Base-by-base conservation (phyloP, 1,139 yeast species). In the Candida sp. region DNA sequence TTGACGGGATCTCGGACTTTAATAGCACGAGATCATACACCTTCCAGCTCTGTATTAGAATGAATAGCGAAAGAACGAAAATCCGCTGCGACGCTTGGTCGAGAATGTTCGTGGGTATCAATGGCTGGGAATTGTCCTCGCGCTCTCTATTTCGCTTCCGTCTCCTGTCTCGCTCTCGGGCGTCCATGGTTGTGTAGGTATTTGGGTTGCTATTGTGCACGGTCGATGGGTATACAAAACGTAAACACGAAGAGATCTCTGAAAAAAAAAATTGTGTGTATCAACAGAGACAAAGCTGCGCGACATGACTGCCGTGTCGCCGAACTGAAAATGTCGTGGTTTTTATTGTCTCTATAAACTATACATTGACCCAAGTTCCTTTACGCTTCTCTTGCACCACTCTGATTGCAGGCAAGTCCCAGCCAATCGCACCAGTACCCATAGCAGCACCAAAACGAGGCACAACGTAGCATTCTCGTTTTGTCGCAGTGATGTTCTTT, bases 371-470 rank as follows among this genome's bases (percentile, higher is more conserved):
- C 96, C 96, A 88, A 28, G 69, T 69, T 0, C 94, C 94, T 39
- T 73, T 65, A 11, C 73, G 66, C 63, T 85, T 90, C 54, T 75
- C 78, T 64, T 93, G 98, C 2, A 74, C 74, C 1, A 92, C 96
- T 64, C 90, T 88, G 28, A 86, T 74, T 1, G 91, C 96, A 4
- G 97, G 96, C 47, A 93, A 71, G 62, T 93, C 98, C 96, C 97
- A 93, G 7, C 97, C 97, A 28, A 89, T 79, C 26, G 92, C 90
- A 30, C 96, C 97, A 34, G 86, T 80, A 3, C 96, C 96, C 41
- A 88, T 76, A 6, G 86, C 80, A 8, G 96, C 93, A 8, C 98
- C 98, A 65, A 90, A 85, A 50, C 97, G 72, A 0, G 98, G 98
- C 43, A 92, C 87, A 26, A 93, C 97, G 70, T 91, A 92, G 58